Conservation (phyloP, 805 yeast genomes). For the Saccharomycopsis olivae region DNA sequence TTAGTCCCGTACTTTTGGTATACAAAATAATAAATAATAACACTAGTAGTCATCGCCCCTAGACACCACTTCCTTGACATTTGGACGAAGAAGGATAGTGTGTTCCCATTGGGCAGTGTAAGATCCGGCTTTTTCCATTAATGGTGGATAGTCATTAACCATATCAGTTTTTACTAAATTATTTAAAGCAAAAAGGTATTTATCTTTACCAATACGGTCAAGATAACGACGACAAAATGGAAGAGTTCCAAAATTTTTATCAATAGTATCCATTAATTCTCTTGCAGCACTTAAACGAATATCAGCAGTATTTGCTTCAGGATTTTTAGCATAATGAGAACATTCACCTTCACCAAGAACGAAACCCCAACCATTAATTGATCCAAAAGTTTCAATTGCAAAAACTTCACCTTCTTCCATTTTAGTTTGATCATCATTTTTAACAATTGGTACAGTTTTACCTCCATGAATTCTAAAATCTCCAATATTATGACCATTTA, state of each 20-base stretch:
- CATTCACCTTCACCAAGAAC: slow-evolving; percentile 84
- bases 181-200: slow-evolving; percentile 79
- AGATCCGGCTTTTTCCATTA: slow-evolving; percentile 70
- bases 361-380: slow-evolving; percentile 82
- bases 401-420: slow-evolving; percentile 98
- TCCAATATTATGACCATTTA: slow-evolving; percentile 89
- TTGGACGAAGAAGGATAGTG: slow-evolving; percentile 82
- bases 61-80: slow-evolving; percentile 87
- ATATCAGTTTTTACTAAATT: slow-evolving; percentile 75
- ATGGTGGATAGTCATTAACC: slow-evolving; percentile 92
- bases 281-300: slow-evolving; percentile 53
- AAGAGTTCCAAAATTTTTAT: slow-evolving; percentile 79
- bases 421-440: slow-evolving; percentile 86
- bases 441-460: slow-evolving; percentile 92
- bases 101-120: slow-evolving; percentile 97
- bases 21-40: too few species aligned
- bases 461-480: slow-evolving; percentile 87
- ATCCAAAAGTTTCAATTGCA: slow-evolving; percentile 97
- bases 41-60: slow-evolving; percentile 94
- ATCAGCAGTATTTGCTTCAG: slow-evolving; percentile 37
- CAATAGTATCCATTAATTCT: slow-evolving; percentile 56
- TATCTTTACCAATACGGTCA: slow-evolving; percentile 86
- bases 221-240: slow-evolving; percentile 96
- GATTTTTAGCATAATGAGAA: slow-evolving; percentile 76
- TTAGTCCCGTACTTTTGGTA: too few species aligned